Evolutionary conservation across 1,284 basidiomycete species (phyloP), one percentile per base, ranked within the genome.

Genomic region (Chiua sp.): DNA sequence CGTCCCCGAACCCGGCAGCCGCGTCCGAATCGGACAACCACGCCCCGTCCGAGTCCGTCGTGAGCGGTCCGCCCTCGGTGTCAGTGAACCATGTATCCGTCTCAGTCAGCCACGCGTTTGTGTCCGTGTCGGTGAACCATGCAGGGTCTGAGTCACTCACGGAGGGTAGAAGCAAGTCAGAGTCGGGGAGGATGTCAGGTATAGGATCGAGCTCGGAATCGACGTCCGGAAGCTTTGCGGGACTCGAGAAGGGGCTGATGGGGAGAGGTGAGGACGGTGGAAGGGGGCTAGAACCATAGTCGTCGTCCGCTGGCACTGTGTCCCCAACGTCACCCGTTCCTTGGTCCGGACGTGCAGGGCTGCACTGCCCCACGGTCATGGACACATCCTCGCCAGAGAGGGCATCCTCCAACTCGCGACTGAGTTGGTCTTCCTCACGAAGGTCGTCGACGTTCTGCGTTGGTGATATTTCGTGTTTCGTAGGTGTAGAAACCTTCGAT

Each of bases 231-330:
- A 57, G 59, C 23, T 72, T 75, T 51, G 71, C 66, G 11, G 83
- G 79, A 23, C 80, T 74, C 8, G 84, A 73, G 56, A 78, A 69
- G 4, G 87, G 87, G 67, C 88, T 90, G 4, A 81, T 82, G 2
- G 84, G 81, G 15, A 79, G 82, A 2, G 86, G 86, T 3, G 88
- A 90, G 3, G 88, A 90, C 10, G 88, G 88, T 6, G 88, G 87
- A 5, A 90, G 77, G 6, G 82, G 53, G 74, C 75, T 79, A 63
- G 80, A 81, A 70, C 84, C 72, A 23, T 72, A 69, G 26, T 68
- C 68, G n/a, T 68, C 71, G 47, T 75, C 62, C 7, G n/a, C 56
- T 26, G 42, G 55, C 28, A 48, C 11, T 28, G 33, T 32, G 3
- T 59, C 68, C 12, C 65, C 23, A 22, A 55, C 26, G n/a, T 68